phyloP scores from a whole-genome alignment of 441 rosid genomes.

The Corymbia citriodora region DNA sequence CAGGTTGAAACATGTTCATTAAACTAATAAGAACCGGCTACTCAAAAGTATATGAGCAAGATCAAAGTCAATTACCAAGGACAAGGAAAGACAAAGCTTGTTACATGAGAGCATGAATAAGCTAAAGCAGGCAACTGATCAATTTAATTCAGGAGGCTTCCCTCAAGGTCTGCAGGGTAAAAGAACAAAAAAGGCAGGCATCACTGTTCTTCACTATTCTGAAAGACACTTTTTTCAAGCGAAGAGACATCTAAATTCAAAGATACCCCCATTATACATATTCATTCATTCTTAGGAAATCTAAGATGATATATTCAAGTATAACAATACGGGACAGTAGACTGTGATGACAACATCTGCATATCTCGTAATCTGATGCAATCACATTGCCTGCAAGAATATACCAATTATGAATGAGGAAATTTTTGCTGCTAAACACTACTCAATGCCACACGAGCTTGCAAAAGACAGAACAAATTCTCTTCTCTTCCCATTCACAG shows the following conservation, averaged over 20 bases:
- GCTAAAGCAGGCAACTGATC: neutral
- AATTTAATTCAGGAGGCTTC: neutral
- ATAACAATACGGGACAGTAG: neutral
- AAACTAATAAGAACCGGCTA: neutral
- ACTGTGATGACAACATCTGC: neutral
- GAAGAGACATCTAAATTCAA: neutral
- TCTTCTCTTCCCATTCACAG: neutral
- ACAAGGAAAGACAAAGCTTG: neutral
- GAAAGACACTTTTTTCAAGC: neutral
- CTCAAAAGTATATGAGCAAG: neutral
- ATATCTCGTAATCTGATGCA: neutral
- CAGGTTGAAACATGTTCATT: neutral
- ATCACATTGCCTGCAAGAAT: neutral
- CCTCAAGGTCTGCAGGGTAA: neutral
- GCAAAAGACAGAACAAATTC: neutral
- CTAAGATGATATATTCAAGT: neutral
- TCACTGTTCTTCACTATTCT: neutral
- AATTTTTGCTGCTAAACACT: neutral
- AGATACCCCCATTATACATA: neutral
- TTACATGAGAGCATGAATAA: neutral
- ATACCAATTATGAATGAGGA: neutral
- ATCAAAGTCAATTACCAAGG: neutral
- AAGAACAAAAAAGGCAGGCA: neutral
- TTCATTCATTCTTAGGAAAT: neutral
- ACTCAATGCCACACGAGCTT: neutral